Evolutionary conservation across 768 basidiomycete genomes (phyloP).

Genomic region (Boletus fagicola): DNA sequence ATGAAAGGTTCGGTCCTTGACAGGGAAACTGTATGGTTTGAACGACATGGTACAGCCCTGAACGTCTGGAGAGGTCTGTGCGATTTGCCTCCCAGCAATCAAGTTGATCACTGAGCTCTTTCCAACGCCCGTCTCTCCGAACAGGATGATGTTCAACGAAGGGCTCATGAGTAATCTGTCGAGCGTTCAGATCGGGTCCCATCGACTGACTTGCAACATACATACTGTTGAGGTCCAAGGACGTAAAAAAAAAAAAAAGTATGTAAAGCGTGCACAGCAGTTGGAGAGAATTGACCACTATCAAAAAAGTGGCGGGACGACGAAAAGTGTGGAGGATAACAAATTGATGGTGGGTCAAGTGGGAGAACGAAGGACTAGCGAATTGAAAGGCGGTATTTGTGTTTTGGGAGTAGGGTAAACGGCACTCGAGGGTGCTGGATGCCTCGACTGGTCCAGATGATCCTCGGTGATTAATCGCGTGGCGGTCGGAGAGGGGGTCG

Average conservation of each 20-base stretch:
- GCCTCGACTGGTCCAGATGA: slow-evolving; percentile 16
- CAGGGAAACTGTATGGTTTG: slow-evolving; percentile 26
- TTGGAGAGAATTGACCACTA: not conserved
- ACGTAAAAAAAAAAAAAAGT: not conserved
- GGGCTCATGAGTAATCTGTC: slow-evolving; percentile 19
- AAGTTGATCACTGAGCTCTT: slow-evolving; percentile 37
- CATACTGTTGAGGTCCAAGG: slow-evolving; percentile 11
- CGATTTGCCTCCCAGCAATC: slow-evolving; percentile 28
- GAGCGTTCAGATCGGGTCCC: slow-evolving; percentile 15
- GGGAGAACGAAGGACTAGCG: not conserved
- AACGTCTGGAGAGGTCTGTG: slow-evolving; percentile 27
- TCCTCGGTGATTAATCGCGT: slow-evolving; percentile 25
- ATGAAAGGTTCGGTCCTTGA: slow-evolving; percentile 15
- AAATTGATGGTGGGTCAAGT: slow-evolving; percentile 3
- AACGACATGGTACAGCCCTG: slow-evolving; percentile 40
- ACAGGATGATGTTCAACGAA: slow-evolving; percentile 40
- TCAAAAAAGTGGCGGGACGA: not conserved
- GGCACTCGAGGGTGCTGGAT: not conserved
- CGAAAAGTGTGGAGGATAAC: not conserved
- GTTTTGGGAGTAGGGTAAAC: slow-evolving; percentile 4
- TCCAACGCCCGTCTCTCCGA: slow-evolving; percentile 44
- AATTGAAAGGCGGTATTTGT: slow-evolving; percentile 16
- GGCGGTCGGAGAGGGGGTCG: not conserved
- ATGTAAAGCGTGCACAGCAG: not conserved
- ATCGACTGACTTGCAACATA: slow-evolving; percentile 5